Evolutionary conservation across 352 stramenopile species (phyloP).

Genomic region (Albugo laibachii): DNA sequence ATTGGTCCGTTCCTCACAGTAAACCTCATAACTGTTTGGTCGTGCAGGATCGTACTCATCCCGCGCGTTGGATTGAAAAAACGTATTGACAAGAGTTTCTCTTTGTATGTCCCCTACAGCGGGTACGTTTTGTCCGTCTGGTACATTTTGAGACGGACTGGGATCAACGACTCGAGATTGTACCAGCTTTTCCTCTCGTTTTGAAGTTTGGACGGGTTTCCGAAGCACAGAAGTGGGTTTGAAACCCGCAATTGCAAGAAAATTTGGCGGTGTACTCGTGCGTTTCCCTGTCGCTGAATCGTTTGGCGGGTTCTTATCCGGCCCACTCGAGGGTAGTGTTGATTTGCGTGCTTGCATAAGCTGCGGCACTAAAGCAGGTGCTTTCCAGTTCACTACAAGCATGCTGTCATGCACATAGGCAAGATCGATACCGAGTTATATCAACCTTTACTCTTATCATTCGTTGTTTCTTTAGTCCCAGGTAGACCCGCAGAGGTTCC

Average conservation of each 20-base stretch:
- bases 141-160: background rate
- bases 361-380: background rate
- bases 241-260: conserved; percentile 10
- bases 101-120: background rate
- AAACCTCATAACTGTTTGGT: conserved; percentile 80
- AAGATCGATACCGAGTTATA: background rate
- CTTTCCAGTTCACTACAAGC: background rate
- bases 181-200: conserved; percentile 3
- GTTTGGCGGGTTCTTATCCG: too few relatives aligned
- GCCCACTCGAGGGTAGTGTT: background rate
- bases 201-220: conserved; percentile 10
- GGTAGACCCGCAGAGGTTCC: conserved; percentile 21
- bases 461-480: conserved; percentile 26
- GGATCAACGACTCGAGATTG: background rate
- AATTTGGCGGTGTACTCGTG: too few relatives aligned
- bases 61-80: conserved; percentile 58
- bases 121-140: background rate
- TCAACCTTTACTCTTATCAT: conserved; percentile 5
- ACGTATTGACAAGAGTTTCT: conserved; percentile 6
- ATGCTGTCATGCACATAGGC: too few relatives aligned
- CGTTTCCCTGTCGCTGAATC: background rate
- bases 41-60: conserved; percentile 76
- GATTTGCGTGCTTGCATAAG: conserved; percentile 6
- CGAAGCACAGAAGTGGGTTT: conserved; percentile 20
- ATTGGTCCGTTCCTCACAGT: conserved; percentile 56